A percentile compares a stretch with the other conserved stretches of the same genome.
Conservation (phyloP, 2,329 filamentous ascomycete species). For the Cladosporium halotolerans region DNA sequence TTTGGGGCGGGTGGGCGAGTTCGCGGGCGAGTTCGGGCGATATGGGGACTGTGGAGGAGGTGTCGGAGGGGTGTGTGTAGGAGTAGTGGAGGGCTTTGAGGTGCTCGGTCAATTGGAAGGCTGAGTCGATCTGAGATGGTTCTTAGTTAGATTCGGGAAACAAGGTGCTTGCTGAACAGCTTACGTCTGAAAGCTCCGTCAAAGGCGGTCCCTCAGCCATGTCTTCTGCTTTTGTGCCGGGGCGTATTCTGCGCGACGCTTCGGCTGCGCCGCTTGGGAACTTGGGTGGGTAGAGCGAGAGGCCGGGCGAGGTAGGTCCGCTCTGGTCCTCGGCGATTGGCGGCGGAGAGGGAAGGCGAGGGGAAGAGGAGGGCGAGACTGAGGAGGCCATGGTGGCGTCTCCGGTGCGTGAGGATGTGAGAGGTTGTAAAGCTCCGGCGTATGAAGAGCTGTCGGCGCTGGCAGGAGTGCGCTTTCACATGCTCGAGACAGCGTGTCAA, state of each 20-base stretch:
- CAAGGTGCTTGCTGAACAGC: slow-evolving; percentile 22
- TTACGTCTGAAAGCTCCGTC: slow-evolving; percentile 74
- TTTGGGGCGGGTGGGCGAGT: slow-evolving; percentile 72
- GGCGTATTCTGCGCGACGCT: slow-evolving; percentile 77
- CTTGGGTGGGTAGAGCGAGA: slow-evolving; percentile 42
- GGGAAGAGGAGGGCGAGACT: slow-evolving; percentile 62
- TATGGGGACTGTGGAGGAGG: slow-evolving; percentile 72
- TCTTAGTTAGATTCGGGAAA: neutral
- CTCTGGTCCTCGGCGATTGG: slow-evolving; percentile 93
- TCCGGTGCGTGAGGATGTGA: neutral
- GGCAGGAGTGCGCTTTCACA: no score
- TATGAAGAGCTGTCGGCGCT: no score
- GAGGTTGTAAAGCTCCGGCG: no score
- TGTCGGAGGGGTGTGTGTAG: slow-evolving; percentile 63
- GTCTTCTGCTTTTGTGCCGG: slow-evolving; percentile 83
- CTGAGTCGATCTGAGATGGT: slow-evolving; percentile 74
- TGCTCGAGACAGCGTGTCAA: no score
- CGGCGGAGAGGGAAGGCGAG: slow-evolving; percentile 88
- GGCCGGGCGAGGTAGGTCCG: slow-evolving; percentile 67
- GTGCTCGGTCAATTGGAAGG: slow-evolving; percentile 95
- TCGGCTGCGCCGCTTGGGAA: slow-evolving; percentile 53
- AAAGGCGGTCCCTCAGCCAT: slow-evolving; percentile 90
- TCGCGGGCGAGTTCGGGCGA: slow-evolving; percentile 67
- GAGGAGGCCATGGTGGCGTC: slow-evolving; percentile 27
- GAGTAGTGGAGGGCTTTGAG: slow-evolving; percentile 85